phyloP scores from a whole-genome alignment of 345 rosid species.

The Alliaria petiolata region DNA sequence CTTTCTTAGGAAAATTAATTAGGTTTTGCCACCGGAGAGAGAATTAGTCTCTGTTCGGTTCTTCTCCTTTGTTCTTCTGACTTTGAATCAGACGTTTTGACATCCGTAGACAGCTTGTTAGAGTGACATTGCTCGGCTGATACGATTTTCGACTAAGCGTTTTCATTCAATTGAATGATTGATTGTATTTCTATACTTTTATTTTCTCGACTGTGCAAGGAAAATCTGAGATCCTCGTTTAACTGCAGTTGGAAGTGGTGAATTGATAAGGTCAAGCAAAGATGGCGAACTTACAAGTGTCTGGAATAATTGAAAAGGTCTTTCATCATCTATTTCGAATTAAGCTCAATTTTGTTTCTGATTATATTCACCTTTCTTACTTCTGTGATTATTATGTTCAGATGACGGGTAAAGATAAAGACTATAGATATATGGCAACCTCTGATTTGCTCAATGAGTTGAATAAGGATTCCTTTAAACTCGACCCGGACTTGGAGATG shows the following conservation, averaged over 20 bases:
- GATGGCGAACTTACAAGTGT: slow-evolving; percentile 87
- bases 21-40: slow-evolving; percentile 3
- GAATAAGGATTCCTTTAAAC: slow-evolving; percentile 82
- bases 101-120: background rate
- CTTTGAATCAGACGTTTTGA: background rate
- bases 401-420: slow-evolving; percentile 99
- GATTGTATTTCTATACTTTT: background rate
- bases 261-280: slow-evolving; percentile 19
- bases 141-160: background rate
- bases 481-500: slow-evolving; percentile 79
- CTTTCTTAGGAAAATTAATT: background rate
- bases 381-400: slow-evolving; percentile 25
- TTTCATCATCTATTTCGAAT: background rate
- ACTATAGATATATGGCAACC: slow-evolving; percentile 98
- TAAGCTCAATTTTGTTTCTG: background rate
- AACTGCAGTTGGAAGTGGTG: slow-evolving; percentile 22
- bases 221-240: background rate
- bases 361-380: background rate
- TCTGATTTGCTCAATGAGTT: slow-evolving; percentile 95
- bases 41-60: background rate
- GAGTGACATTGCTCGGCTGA: slow-evolving; percentile 18
- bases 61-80: background rate
- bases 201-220: no score
- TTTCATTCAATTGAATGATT: background rate
- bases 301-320: slow-evolving; percentile 92